Percentiles rank a stretch among this genome's conserved stretches.
Evolutionary conservation across 23 red algal species (phyloP).

Genomic region (Cyanidioschyzon merolae): DNA sequence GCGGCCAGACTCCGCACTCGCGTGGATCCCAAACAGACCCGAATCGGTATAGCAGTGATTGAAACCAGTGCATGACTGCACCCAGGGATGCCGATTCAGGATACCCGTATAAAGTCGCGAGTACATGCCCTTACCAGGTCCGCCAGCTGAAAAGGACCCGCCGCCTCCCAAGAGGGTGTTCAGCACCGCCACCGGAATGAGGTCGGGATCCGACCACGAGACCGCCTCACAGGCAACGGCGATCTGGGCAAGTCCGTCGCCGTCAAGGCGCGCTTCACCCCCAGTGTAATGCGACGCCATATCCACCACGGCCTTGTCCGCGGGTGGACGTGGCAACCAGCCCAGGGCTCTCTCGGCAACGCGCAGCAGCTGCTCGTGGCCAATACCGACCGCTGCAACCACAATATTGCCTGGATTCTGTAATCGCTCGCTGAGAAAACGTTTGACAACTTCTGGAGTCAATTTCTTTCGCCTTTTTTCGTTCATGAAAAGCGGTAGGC

Average conservation of each 20-base stretch:
- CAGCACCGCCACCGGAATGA: conserved; percentile 71
- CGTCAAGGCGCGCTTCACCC: conserved; percentile 32
- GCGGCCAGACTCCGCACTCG: conserved; percentile 31
- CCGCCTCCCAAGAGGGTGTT: conserved; percentile 85
- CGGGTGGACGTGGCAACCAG: conserved; percentile 9
- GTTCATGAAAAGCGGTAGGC: conserved; percentile 54
- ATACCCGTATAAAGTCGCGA: conserved; percentile 78
- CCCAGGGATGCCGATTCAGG: conserved; percentile 79
- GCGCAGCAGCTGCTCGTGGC: conserved; percentile 44
- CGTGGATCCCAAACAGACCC: conserved; percentile 86
- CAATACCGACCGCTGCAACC: conserved; percentile 52
- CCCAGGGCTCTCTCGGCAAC: conserved; percentile 36
- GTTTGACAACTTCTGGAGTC: conserved; percentile 27
- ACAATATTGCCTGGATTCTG: conserved; percentile 48
- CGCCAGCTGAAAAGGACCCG: conserved; percentile 81
- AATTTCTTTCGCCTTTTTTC: conserved; percentile 35
- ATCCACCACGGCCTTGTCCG: background rate
- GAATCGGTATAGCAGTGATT: conserved; percentile 87
- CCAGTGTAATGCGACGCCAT: conserved; percentile 62
- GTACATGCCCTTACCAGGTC: conserved; percentile 98
- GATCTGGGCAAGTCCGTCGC: conserved; percentile 52
- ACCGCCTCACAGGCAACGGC: conserved; percentile 83
- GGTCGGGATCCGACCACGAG: conserved; percentile 72
- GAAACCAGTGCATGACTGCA: conserved; percentile 49
- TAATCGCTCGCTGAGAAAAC: conserved; percentile 29